Evolutionary conservation across 2,329 filamentous ascomycete species (phyloP), one percentile per base, ranked within the genome.

Genomic region (Plectosphaerella cucumerina): DNA sequence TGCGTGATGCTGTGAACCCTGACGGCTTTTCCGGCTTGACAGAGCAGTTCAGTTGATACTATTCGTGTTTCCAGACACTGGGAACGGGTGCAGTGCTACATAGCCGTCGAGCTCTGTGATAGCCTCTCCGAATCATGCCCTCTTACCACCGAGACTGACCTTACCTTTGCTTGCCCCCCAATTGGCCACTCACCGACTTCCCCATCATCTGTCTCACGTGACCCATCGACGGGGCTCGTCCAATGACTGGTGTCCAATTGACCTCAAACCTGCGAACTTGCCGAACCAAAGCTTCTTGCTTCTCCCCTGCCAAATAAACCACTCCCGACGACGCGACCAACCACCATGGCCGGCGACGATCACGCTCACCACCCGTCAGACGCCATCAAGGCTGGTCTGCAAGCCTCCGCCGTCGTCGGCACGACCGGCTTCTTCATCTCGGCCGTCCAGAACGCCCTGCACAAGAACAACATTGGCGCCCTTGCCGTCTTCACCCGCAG

Each of bases 391-490:
- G 77, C 80, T 56, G 80, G 86, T 47, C 72, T 86, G 65, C 84
- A 82, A 66, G 82, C 84, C 55, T 81, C 80, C 39, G 63, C 85
- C 57, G 71, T 90, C 61, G 85, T 86, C 54, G 84, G 84, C 63
- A 73, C 75, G 53, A 80, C 81, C 53, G 91, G 91, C 61, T 73
- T 88, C 65, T 79, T 90, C 69, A 68, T 87, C 54, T 87, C 90
- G 47, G 86, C 88, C 50, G 79, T 96, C 58, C 89, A 92, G 75
- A 97, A 96, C 76, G 90, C 91, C 53, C 80, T 97, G 60, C 80
- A 86, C 50, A 91, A 85, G 75, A 80, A 83, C 67, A 96, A 96
- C 70, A 77, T 94, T 58, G 90, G 91, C 61, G 80, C 85, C 55
- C 82, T 86, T 75, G 88, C 89, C 59, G 80, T 96, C 63, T 85